Base-by-base conservation (phyloP, 2,329 filamentous ascomycete genomes). In the Exophiala sideris region DNA sequence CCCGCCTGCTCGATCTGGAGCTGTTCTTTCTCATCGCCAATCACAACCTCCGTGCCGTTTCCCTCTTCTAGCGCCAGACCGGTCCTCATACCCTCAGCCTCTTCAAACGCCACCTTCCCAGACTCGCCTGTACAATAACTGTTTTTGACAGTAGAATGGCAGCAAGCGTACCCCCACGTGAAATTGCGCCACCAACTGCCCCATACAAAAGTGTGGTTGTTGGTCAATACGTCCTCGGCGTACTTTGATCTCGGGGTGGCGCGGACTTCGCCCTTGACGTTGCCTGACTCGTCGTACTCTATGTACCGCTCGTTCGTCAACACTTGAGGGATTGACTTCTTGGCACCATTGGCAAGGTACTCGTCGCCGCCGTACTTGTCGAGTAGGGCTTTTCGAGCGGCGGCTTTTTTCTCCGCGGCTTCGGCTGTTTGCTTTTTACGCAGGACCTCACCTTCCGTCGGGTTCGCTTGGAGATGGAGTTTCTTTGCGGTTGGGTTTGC, bases 121-220 rank as follows among this genome's bases (percentile, higher is more conserved):
- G 88, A 89, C 57, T 94, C 89, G 21, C 94, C 94, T 0, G 92
- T 97, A 71, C 94, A 99, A 67, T 97, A 99, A 66, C 91, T 96
- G 72, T 99, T 97, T 74, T 95, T 96, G 59, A 95, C 83, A 18
- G 85, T 86, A 0, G 91, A 96, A 69, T 95, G 91, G 76, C 94
- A 99, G 71, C 94, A 99, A 18, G 88, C 82, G 71, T 96, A 99
- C 1, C 94, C 94, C 94, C 94, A 99, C 71, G 87, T 82, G 74
- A 96, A 97, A 67, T 89, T 85, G 49, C 85, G 83, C 94, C 94
- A 99, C 94, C 94, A 99, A 66, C 91, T 96, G 45, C 94, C 94
- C 89, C 91, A 99, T 2, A 96, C 86, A 0, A 87, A 86, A 2
- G 84, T 90, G 73, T 99, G 94, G 67, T 99, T 99, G 75, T 95